phyloP scores from a whole-genome alignment of 148 eudicot genomes.

The Selenicereus undatus region DNA sequence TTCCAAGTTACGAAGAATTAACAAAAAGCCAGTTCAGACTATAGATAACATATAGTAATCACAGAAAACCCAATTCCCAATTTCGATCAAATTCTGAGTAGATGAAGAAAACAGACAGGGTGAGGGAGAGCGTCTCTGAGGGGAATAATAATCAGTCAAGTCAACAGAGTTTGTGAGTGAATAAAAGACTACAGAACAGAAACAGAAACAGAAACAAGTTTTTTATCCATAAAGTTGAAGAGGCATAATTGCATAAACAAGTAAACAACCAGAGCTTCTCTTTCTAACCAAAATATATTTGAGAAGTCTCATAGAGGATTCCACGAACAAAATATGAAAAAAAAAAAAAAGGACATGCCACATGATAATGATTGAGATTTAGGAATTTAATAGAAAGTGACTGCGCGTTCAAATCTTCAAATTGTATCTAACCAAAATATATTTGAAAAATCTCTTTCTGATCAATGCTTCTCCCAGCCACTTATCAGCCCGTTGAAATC shows the following conservation, averaged over 20 bases:
- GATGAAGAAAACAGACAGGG: neutral
- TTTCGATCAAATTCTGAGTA: neutral
- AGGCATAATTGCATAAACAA: neutral
- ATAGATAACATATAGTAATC: neutral
- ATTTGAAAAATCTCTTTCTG: too few relatives aligned
- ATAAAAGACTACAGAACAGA: neutral
- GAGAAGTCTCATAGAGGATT: neutral
- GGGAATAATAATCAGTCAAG: neutral
- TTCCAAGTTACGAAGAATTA: neutral
- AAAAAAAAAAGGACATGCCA: neutral
- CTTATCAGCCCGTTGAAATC: conserved; percentile 6
- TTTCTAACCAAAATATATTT: neutral
- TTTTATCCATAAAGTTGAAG: neutral
- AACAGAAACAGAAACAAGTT: neutral
- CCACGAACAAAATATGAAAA: neutral
- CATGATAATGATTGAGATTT: neutral
- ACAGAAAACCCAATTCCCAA: neutral
- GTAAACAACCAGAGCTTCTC: neutral
- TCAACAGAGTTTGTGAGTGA: neutral
- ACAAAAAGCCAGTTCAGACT: neutral
- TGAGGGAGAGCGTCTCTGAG: too few relatives aligned
- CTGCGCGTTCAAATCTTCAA: too few relatives aligned
- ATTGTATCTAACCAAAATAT: too few relatives aligned
- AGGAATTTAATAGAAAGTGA: neutral
- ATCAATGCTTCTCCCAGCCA: neutral